Conservation (phyloP, 495 filamentous ascomycete species). For the Aspergillus egyptiacus region DNA sequence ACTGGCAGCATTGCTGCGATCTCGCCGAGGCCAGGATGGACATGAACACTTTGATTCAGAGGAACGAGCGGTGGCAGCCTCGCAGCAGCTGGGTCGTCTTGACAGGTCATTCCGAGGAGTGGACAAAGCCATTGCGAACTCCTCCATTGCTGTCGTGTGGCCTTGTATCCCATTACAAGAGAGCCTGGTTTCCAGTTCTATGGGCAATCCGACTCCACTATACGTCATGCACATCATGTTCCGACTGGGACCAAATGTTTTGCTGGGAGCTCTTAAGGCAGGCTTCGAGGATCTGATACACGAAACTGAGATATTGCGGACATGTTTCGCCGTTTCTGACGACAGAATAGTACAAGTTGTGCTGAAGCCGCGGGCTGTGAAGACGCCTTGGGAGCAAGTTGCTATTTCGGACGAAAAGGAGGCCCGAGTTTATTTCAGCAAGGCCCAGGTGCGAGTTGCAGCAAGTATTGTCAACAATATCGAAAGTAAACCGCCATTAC, state of each 20-base stretch:
- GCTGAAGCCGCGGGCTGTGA: constrained; percentile 19
- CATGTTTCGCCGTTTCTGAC: constrained; percentile 51
- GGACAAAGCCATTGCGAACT: neutral
- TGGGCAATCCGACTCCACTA: constrained; percentile 53
- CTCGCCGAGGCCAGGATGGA: constrained; percentile 5
- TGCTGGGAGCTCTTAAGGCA: constrained; percentile 24
- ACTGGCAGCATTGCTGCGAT: constrained; percentile 26
- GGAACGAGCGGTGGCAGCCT: too few species aligned
- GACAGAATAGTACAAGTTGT: constrained; percentile 57
- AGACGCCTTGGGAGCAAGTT: constrained; percentile 14
- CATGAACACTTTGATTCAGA: too few species aligned
- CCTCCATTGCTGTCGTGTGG: neutral
- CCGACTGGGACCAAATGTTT: constrained; percentile 38
- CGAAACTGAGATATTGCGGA: constrained; percentile 59
- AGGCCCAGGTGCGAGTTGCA: constrained; percentile 9
- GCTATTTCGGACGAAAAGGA: constrained; percentile 1
- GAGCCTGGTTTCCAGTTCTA: constrained; percentile 65
- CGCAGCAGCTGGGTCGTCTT: neutral
- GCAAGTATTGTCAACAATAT: constrained; percentile 17
- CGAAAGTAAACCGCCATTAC: neutral
- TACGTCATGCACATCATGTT: constrained; percentile 75
- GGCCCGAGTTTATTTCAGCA: constrained; percentile 5
- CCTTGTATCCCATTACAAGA: constrained; percentile 60
- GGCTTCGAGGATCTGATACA: constrained; percentile 52
- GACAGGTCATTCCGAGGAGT: neutral